Evolutionary conservation across 2,329 filamentous ascomycete genomes (phyloP).

Genomic region (Cercospora sesami): DNA sequence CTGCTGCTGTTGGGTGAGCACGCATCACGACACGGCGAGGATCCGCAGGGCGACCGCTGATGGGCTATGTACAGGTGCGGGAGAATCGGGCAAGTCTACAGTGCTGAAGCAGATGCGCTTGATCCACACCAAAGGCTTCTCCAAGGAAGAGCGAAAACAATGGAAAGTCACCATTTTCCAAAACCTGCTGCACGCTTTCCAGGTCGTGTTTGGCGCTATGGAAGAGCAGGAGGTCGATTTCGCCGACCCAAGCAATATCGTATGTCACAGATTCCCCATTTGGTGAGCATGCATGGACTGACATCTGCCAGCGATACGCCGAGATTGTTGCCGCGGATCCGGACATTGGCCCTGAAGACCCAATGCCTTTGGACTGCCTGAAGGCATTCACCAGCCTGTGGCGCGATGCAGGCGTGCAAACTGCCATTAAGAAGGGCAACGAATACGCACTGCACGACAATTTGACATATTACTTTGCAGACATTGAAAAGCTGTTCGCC

Average conservation of each 20-base stretch:
- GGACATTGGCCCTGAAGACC: conserved; percentile 79
- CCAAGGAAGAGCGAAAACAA: conserved; percentile 83
- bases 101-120: conserved; percentile 99
- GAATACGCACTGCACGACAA: conserved; percentile 97
- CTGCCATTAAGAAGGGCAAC: conserved; percentile 89
- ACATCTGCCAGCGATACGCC: conserved; percentile 67
- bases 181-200: conserved; percentile 90
- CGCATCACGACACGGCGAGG: background rate
- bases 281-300: conserved; percentile 57
- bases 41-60: background rate
- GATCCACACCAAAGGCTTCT: conserved; percentile 92
- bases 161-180: conserved; percentile 95
- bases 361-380: conserved; percentile 74
- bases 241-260: conserved; percentile 75
- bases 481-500: conserved; percentile 62
- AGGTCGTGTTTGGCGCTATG: conserved; percentile 89
- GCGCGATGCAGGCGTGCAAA: conserved; percentile 78
- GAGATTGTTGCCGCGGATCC: conserved; percentile 74
- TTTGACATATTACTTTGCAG: conserved; percentile 81
- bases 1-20: conserved; percentile 79
- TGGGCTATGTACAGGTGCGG: conserved; percentile 65
- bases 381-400: conserved; percentile 81
- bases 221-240: conserved; percentile 77
- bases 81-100: conserved; percentile 93
- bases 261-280: conserved; percentile 58